Percentiles rank a stretch among this genome's conserved stretches.
These are phyloP conservation scores for Pharus latifolius DNA, from an alignment of 176 grass and related monocot genomes.

Conservation along the genomic window DNA sequence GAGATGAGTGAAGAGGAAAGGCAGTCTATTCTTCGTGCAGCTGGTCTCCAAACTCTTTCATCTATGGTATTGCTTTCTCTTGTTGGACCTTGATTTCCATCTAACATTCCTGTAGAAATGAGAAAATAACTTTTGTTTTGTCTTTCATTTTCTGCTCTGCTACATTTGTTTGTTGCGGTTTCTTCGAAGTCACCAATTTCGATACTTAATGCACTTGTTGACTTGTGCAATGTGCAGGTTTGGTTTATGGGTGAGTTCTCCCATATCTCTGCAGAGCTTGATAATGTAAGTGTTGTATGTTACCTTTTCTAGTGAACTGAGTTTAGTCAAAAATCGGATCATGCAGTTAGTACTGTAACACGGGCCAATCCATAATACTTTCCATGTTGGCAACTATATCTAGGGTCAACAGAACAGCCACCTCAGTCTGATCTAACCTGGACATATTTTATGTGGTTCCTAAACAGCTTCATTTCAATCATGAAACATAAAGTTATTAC, in stretches of 20 bases:
- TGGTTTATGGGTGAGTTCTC: slow-evolving; percentile 99
- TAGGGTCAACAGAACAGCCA: not conserved
- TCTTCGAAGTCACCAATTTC: not conserved
- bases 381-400: not conserved
- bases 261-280: slow-evolving; percentile 85
- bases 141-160: not conserved
- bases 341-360: not conserved
- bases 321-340: not conserved
- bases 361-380: not conserved
- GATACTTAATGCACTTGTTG: not conserved
- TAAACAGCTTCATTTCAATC: not conserved
- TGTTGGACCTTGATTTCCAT: not conserved
- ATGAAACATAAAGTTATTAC: not conserved
- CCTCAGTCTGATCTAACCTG: not conserved
- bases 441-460: not conserved
- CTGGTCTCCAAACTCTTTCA: slow-evolving; percentile 85
- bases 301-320: not conserved
- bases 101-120: not conserved
- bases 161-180: slow-evolving; percentile 1
- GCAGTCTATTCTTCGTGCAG: slow-evolving; percentile 43
- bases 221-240: slow-evolving; percentile 46
- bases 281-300: slow-evolving; percentile 54
- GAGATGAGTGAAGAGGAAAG: slow-evolving; percentile 71
- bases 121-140: not conserved
- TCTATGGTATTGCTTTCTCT: slow-evolving; percentile 60